A percentile compares a stretch with the other conserved stretches of the same genome.
phyloP scores from a whole-genome alignment of 192 early-diverging fungal genomes.

The Entomortierella beljakovae region DNA sequence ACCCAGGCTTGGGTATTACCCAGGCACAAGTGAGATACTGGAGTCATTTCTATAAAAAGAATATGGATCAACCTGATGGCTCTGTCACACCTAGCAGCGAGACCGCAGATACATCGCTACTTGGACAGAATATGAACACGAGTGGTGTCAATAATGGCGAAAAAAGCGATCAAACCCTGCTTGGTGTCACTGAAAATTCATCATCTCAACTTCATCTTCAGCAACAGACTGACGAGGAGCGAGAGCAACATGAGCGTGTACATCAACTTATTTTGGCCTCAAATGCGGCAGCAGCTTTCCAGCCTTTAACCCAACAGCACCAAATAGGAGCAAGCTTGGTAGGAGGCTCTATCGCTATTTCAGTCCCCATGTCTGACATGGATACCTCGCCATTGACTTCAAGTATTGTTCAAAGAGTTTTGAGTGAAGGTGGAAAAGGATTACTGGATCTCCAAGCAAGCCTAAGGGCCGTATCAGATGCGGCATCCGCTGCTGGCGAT shows the following conservation, averaged over 20 bases:
- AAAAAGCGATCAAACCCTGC: slow-evolving; percentile 1
- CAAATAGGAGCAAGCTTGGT: slow-evolving; percentile 2
- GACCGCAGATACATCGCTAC: not conserved
- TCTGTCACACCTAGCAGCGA: not conserved
- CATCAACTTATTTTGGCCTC: slow-evolving; percentile 27
- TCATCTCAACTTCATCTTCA: not conserved
- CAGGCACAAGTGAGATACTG: slow-evolving; percentile 52
- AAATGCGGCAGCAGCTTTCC: slow-evolving; percentile 18
- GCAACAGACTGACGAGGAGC: slow-evolving; percentile 12
- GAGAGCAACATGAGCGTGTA: slow-evolving; percentile 15
- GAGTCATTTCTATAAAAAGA: slow-evolving; percentile 50
- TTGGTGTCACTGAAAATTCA: not conserved
- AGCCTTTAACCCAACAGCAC: slow-evolving; percentile 22
- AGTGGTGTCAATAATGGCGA: not conserved
- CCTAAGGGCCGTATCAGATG: slow-evolving; percentile 14
- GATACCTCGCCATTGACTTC: slow-evolving; percentile 29
- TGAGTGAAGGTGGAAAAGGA: slow-evolving; percentile 21
- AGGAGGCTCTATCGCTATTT: slow-evolving; percentile 26
- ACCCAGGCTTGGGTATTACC: slow-evolving; percentile 33
- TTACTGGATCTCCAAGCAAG: slow-evolving; percentile 29
- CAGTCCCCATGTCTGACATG: slow-evolving; percentile 42
- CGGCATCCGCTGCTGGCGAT: not conserved
- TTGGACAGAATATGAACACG: not conserved
- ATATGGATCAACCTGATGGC: slow-evolving; percentile 16
- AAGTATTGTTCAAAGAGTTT: slow-evolving; percentile 48